Evolutionary conservation across 2,329 filamentous ascomycete genomes (phyloP).

Genomic region (Hortaea werneckii): DNA sequence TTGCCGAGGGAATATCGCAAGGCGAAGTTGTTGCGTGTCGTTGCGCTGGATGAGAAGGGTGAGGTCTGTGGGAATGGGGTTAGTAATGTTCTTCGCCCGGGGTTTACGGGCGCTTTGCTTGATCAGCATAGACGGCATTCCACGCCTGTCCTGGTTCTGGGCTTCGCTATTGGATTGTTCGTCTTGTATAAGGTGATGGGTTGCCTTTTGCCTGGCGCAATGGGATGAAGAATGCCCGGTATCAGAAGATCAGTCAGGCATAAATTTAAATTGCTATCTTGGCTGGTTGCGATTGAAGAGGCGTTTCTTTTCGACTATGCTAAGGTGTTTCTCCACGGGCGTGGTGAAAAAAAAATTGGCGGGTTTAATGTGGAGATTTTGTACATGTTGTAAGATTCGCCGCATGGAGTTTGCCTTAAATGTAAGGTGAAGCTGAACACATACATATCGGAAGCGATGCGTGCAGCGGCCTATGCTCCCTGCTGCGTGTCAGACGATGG

Average conservation of each 20-base stretch:
- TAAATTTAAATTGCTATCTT: neutral
- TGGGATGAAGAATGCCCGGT: neutral
- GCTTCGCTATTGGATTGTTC: neutral
- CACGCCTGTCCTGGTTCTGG: too few species aligned
- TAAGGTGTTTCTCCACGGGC: too few species aligned
- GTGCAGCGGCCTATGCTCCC: too few species aligned
- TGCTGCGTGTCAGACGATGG: too few species aligned
- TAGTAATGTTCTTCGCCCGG: neutral
- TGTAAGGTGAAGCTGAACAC: too few species aligned
- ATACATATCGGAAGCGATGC: too few species aligned
- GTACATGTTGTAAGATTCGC: too few species aligned
- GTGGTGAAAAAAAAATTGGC: too few species aligned
- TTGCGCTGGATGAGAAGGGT: conserved; percentile 1
- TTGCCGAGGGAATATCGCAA: conserved; percentile 1
- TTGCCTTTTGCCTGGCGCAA: neutral
- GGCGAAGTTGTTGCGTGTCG: neutral
- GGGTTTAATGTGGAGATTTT: too few species aligned
- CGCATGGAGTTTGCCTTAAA: too few species aligned
- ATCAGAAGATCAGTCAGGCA: neutral
- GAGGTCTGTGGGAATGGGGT: neutral
- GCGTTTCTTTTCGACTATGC: too few species aligned
- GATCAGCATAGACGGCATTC: neutral
- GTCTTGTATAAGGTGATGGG: neutral
- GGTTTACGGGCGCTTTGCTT: neutral
- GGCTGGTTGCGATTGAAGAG: too few species aligned